Conservation (phyloP, 2,329 filamentous ascomycete genomes). For the Ilyonectria sp. region DNA sequence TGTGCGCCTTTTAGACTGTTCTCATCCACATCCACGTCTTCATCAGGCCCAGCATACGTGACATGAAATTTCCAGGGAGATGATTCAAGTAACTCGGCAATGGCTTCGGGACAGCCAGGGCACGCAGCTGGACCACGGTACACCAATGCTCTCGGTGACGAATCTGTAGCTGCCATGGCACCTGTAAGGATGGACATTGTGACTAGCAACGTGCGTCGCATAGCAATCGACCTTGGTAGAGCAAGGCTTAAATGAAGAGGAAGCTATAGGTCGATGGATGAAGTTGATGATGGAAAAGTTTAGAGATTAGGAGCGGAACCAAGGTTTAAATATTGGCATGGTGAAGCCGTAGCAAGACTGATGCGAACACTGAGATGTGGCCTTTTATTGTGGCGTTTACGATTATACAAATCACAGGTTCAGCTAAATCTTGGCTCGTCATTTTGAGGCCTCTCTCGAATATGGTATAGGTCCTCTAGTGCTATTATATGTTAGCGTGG, state of each 20-base stretch:
- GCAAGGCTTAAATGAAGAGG: not conserved
- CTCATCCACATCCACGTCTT: slow-evolving; percentile 33
- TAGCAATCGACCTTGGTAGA: not conserved
- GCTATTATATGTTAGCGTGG: not conserved
- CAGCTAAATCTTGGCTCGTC: not conserved
- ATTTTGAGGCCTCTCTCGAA: not conserved
- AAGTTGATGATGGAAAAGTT: not conserved
- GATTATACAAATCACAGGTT: not conserved
- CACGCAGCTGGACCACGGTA: slow-evolving; percentile 41
- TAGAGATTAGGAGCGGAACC: not conserved
- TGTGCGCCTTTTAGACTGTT: slow-evolving; percentile 28
- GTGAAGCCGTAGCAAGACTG: not conserved
- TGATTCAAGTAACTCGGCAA: slow-evolving; percentile 37
- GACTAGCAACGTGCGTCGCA: not conserved
- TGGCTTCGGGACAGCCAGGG: slow-evolving; percentile 37
- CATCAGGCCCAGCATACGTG: slow-evolving; percentile 36
- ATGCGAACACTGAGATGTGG: not conserved
- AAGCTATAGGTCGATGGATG: not conserved
- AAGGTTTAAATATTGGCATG: not conserved
- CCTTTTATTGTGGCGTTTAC: not conserved
- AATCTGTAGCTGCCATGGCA: not conserved
- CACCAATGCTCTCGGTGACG: slow-evolving; percentile 35
- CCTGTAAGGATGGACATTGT: not conserved
- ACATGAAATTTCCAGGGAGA: slow-evolving; percentile 40
- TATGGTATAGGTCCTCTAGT: not conserved